phyloP scores from a whole-genome alignment of 106 monocot species.

The Dioscorea alata region DNA sequence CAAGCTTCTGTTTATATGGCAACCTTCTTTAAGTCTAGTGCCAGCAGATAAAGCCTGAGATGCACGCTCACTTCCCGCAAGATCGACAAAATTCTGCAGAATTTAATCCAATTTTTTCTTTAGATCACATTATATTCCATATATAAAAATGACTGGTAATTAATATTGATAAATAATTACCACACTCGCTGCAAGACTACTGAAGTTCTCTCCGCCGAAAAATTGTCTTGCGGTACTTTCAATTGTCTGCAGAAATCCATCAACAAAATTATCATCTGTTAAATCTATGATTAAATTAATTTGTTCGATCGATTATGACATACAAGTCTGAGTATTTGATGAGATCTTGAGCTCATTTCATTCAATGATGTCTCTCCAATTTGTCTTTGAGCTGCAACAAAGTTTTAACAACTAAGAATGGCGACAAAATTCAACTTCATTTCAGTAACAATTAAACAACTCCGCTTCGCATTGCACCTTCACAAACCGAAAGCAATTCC shows the following conservation, averaged over 20 bases:
- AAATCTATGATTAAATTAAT: neutral
- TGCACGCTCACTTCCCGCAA: constrained; percentile 75
- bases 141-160: too few relatives aligned
- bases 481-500: constrained; percentile 57
- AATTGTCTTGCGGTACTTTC: constrained; percentile 48
- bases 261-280: too few relatives aligned
- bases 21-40: constrained; percentile 68
- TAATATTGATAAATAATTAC: constrained; percentile 15
- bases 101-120: too few relatives aligned
- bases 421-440: neutral
- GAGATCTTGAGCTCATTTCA: constrained; percentile 80
- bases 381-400: constrained; percentile 56
- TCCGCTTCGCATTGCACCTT: constrained; percentile 23
- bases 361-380: constrained; percentile 69
- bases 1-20: constrained; percentile 73
- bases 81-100: constrained; percentile 68
- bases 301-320: constrained; percentile 4
- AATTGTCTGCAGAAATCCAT: constrained; percentile 29
- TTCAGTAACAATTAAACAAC: neutral
- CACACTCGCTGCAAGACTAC: constrained; percentile 55
- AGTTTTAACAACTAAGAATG: neutral
- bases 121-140: too few relatives aligned
- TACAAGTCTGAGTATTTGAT: constrained; percentile 79
- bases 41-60: constrained; percentile 61
- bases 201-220: constrained; percentile 22